phyloP scores from a whole-genome alignment of 495 filamentous ascomycete genomes.

The Penicillium turbatum region DNA sequence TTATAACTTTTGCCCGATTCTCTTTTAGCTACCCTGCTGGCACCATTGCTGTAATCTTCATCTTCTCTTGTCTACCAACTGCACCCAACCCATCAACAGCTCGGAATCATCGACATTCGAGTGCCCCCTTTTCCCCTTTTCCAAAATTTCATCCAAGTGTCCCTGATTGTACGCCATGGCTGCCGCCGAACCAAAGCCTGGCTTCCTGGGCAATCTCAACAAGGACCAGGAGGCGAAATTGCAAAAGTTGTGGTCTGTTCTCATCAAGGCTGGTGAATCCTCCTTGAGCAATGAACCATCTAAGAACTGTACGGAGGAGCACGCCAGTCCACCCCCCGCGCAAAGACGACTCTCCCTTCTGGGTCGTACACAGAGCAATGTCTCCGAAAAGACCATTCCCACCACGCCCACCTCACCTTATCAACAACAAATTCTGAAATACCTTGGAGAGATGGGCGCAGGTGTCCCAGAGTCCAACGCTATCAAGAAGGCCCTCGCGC shows the following conservation, averaged over 20 bases:
- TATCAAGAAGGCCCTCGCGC: constrained; percentile 25
- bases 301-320: constrained; percentile 7
- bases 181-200: constrained; percentile 45
- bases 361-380: constrained; percentile 24
- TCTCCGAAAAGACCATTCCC: constrained; percentile 21
- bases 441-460: constrained; percentile 26
- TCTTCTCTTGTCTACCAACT: background rate
- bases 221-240: constrained; percentile 78
- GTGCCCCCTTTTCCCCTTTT: background rate
- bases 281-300: constrained; percentile 14
- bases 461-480: constrained; percentile 25
- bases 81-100: background rate
- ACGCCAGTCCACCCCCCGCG: constrained; percentile 15
- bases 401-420: constrained; percentile 12
- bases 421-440: constrained; percentile 22
- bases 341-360: constrained; percentile 25
- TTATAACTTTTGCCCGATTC: background rate
- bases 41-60: background rate
- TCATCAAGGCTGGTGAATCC: constrained; percentile 67
- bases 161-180: constrained; percentile 13
- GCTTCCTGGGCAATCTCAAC: constrained; percentile 79
- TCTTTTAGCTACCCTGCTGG: background rate
- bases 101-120: too few relatives aligned
- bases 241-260: constrained; percentile 71
- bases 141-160: background rate